Percentiles rank a stretch among this genome's conserved stretches.
phyloP scores from a whole-genome alignment of 2,329 filamentous ascomycete species.

The Corniculantispora saksenae region DNA sequence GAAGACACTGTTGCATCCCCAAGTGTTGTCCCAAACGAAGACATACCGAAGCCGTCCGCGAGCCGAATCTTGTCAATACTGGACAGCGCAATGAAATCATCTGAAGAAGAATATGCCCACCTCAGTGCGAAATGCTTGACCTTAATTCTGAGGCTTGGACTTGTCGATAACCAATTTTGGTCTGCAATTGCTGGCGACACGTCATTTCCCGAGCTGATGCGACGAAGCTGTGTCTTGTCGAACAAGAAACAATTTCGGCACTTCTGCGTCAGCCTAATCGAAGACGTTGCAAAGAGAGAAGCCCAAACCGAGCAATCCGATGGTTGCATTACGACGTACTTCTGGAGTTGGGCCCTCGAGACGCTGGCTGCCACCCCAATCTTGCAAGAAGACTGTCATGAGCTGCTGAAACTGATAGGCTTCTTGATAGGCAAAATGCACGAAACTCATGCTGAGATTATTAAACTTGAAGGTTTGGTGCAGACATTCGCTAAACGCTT shows the following conservation, averaged over 20 bases:
- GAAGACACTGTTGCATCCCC: neutral
- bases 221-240: slow-evolving; percentile 32
- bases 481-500: slow-evolving; percentile 28
- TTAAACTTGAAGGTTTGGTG: slow-evolving; percentile 33
- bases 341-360: slow-evolving; percentile 35
- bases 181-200: slow-evolving; percentile 26
- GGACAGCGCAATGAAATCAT: slow-evolving; percentile 25
- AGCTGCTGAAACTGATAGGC: slow-evolving; percentile 46
- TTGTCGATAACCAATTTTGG: slow-evolving; percentile 33
- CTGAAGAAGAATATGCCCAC: slow-evolving; percentile 28
- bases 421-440: slow-evolving; percentile 41
- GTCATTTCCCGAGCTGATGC: slow-evolving; percentile 27
- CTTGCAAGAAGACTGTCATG: slow-evolving; percentile 41
- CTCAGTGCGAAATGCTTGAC: slow-evolving; percentile 31
- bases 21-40: neutral
- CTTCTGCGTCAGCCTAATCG: slow-evolving; percentile 37
- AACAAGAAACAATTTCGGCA: slow-evolving; percentile 29
- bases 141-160: slow-evolving; percentile 32
- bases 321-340: slow-evolving; percentile 27
- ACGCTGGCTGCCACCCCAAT: slow-evolving; percentile 35
- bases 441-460: slow-evolving; percentile 28
- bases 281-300: slow-evolving; percentile 27
- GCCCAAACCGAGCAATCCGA: neutral
- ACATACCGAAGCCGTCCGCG: slow-evolving; percentile 27
- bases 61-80: slow-evolving; percentile 28